phyloP scores from a whole-genome alignment of 257 asterid genomes.

The Echium plantagineum region DNA sequence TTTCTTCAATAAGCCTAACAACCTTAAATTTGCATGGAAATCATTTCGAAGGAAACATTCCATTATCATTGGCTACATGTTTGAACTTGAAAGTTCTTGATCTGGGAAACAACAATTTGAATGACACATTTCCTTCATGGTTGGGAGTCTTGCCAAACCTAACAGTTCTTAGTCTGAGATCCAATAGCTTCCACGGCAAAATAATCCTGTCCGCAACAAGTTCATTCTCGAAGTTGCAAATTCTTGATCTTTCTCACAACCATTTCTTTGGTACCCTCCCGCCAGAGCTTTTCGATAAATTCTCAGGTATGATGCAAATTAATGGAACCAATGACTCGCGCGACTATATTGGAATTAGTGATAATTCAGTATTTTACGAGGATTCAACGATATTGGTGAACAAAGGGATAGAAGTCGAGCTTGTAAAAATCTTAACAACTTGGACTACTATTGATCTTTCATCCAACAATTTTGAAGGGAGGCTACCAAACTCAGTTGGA shows the following conservation, averaged over 20 bases:
- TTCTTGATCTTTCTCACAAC: slow-evolving; percentile 14
- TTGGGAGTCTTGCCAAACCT: slow-evolving; percentile 14
- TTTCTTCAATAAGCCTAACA: too few species aligned
- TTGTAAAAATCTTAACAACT: slow-evolving; percentile 1
- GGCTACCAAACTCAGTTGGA: too few species aligned
- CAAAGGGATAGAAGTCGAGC: background rate
- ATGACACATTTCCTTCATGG: too few species aligned
- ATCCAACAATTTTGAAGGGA: too few species aligned
- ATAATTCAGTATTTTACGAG: background rate
- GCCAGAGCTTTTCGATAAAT: background rate
- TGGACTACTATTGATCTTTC: too few species aligned
- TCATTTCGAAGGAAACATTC: slow-evolving; percentile 8
- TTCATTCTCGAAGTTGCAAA: slow-evolving; percentile 15
- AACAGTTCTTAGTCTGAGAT: too few species aligned
- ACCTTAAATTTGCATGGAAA: slow-evolving; percentile 12
- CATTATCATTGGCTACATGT: slow-evolving; percentile 13
- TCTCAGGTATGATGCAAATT: slow-evolving; percentile 13
- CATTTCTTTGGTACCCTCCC: slow-evolving; percentile 12
- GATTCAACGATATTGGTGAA: background rate
- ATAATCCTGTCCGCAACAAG: background rate
- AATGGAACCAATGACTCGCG: background rate
- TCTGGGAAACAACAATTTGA: slow-evolving; percentile 16
- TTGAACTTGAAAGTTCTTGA: slow-evolving; percentile 9
- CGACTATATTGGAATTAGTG: too few species aligned
- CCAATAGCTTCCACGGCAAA: slow-evolving; percentile 10